Base-by-base conservation (phyloP, 2,329 filamentous ascomycete species). In the Orbilia blumenaviensis region DNA sequence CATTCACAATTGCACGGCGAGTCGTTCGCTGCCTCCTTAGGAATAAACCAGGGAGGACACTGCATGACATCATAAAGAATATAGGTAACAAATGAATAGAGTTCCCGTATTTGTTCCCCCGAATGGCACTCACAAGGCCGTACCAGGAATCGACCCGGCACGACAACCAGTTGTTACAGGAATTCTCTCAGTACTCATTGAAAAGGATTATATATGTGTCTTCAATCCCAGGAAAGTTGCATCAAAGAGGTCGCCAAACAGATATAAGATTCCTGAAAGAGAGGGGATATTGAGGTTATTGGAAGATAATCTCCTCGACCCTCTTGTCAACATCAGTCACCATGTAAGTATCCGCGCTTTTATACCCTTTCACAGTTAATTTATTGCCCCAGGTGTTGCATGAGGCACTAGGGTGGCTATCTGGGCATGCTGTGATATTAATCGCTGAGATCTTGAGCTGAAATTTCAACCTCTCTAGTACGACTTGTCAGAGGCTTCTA, bases 271-370 rank as follows among this genome's bases (percentile, higher is more conserved):
- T n/a, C 42, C 73, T 16, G 78, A 78, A 42, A 73, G 63, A 25
- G 48, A 66, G 2, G 73, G 77, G 16, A 60, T 29, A 8, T 46
- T 69, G 16, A 44, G 46, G 12, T 54, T 46, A 36, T 66, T 79
- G 18, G 78, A 78, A 48, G 44, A 61, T 6, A 64, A 78, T 44
- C 77, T 80, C 18, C 75, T 80, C 38, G 71, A 79, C 34, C 79
- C 79, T 7, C 64, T 78, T 27, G 69, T 71, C 34, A 78, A 78
- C 48, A 79, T 80, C 12, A 75, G 75, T 14, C 79, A 79, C 50
- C 79, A 80, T 58, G 79, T 80, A 29, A 77, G 78, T 78, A 38
- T 32, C 16, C 3, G 38, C 38, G 8, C 12, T 2, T 21, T 27
- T n/a, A 34, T 34, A 1, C 23, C 3, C 12, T n/a, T 27, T 4